A percentile compares a stretch with the other conserved stretches of the same genome.
Conservation (phyloP, 495 filamentous ascomycete species). For the Daldinia vernicosa region DNA sequence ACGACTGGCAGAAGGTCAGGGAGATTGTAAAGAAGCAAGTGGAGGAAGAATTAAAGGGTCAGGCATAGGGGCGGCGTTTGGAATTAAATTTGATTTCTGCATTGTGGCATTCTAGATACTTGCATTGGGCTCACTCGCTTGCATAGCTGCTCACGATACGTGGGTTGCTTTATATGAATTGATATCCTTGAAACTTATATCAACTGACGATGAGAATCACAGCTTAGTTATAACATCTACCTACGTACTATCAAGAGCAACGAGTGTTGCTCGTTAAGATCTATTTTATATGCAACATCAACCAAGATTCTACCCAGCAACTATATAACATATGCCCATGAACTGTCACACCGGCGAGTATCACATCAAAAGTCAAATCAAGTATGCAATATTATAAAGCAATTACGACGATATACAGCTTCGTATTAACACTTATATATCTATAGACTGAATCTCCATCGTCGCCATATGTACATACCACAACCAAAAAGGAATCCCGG, state of each 20-base stretch:
- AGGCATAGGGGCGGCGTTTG: constrained; percentile 38
- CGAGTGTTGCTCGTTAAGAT: no score
- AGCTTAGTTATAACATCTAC: not conserved
- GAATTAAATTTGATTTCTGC: constrained; percentile 7
- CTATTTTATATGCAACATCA: not conserved
- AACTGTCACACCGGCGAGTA: not conserved
- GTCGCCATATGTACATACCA: not conserved
- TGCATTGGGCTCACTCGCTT: constrained; percentile 17
- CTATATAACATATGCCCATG: not conserved
- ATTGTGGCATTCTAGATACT: constrained; percentile 22
- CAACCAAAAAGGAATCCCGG: not conserved
- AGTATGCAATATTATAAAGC: not conserved
- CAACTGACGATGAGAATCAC: not conserved
- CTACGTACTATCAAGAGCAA: not conserved
- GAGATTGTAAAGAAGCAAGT: constrained; percentile 66
- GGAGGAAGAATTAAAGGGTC: constrained; percentile 58
- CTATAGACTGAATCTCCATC: not conserved
- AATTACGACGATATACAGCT: not conserved
- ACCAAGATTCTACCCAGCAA: not conserved
- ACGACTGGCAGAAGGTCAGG: constrained; percentile 59
- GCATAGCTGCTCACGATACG: not conserved
- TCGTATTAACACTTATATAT: not conserved
- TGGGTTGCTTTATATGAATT: constrained; percentile 12
- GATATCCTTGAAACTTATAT: not conserved
- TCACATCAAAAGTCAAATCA: not conserved